Conservation (phyloP, 352 stramenopile genomes). For the Phytophthora parvispora region DNA sequence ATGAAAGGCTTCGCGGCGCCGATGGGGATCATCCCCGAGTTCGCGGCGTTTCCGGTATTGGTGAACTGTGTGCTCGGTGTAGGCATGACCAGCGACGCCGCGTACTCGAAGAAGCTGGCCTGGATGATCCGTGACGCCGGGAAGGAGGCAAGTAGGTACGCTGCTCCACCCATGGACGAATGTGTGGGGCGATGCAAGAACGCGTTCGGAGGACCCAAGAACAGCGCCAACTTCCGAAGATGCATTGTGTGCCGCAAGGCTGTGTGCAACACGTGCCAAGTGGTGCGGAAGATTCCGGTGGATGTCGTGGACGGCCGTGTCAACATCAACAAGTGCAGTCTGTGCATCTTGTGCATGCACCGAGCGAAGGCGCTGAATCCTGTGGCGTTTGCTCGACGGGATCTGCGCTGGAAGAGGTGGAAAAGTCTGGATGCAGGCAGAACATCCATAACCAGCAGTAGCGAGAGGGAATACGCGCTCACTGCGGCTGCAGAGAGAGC, state of each 20-base stretch:
- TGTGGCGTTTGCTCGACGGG: conserved; percentile 32
- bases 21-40: conserved; percentile 34
- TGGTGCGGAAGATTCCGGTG: conserved; percentile 39
- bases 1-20: conserved; percentile 49
- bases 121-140: conserved; percentile 59
- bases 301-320: conserved; percentile 32
- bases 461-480: conserved; percentile 15
- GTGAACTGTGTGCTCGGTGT: conserved; percentile 50
- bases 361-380: conserved; percentile 30
- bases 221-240: conserved; percentile 24
- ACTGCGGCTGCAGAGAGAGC: conserved; percentile 9
- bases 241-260: conserved; percentile 42
- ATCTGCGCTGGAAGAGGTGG: conserved; percentile 28
- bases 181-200: conserved; percentile 43
- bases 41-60: conserved; percentile 38
- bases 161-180: conserved; percentile 18
- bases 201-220: conserved; percentile 30
- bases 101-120: conserved; percentile 50
- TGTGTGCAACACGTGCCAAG: conserved; percentile 43
- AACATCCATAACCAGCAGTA: conserved; percentile 33
- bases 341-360: conserved; percentile 50
- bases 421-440: conserved; percentile 23
- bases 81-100: conserved; percentile 41
- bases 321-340: conserved; percentile 38
- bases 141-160: neutral